Conservation (phyloP, 2,329 filamentous ascomycete genomes). For the Xylariaceae sp. region DNA sequence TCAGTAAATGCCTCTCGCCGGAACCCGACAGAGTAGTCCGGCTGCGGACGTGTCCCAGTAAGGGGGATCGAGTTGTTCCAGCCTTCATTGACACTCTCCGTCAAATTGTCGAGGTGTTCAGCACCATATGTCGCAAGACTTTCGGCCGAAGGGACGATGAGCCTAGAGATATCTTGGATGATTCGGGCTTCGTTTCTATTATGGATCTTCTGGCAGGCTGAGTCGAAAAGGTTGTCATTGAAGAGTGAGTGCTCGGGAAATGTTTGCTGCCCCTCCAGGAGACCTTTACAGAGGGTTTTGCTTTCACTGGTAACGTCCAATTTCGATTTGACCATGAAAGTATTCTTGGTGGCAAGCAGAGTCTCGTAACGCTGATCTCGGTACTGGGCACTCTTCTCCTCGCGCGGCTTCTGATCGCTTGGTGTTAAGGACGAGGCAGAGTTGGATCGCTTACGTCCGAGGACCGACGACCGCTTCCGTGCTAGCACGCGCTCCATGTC, state of each 20-base stretch:
- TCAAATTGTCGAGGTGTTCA: slow-evolving; percentile 29
- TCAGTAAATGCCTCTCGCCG: slow-evolving; percentile 36
- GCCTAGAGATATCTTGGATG: slow-evolving; percentile 33
- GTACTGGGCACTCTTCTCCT: slow-evolving; percentile 36
- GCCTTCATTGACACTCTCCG: slow-evolving; percentile 38
- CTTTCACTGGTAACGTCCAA: slow-evolving; percentile 30
- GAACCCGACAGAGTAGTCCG: slow-evolving; percentile 41
- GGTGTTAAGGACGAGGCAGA: slow-evolving; percentile 27
- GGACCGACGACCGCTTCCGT: slow-evolving; percentile 25
- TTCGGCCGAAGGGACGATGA: slow-evolving; percentile 37
- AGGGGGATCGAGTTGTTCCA: slow-evolving; percentile 35
- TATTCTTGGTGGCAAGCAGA: slow-evolving; percentile 35
- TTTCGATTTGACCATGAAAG: slow-evolving; percentile 34
- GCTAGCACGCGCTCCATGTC: slow-evolving; percentile 30
- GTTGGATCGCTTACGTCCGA: slow-evolving; percentile 26
- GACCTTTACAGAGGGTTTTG: slow-evolving; percentile 20
- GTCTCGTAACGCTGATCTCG: slow-evolving; percentile 30
- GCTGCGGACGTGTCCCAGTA: slow-evolving; percentile 34
- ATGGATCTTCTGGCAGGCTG: slow-evolving; percentile 29
- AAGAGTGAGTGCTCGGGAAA: slow-evolving; percentile 34
- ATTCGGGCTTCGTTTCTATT: slow-evolving; percentile 34
- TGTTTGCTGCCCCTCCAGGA: not conserved
- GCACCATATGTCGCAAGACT: slow-evolving; percentile 26
- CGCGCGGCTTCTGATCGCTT: slow-evolving; percentile 35
- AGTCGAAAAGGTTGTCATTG: slow-evolving; percentile 33